Conservation (phyloP, 805 yeast species). For the Saturnispora galanensis region DNA sequence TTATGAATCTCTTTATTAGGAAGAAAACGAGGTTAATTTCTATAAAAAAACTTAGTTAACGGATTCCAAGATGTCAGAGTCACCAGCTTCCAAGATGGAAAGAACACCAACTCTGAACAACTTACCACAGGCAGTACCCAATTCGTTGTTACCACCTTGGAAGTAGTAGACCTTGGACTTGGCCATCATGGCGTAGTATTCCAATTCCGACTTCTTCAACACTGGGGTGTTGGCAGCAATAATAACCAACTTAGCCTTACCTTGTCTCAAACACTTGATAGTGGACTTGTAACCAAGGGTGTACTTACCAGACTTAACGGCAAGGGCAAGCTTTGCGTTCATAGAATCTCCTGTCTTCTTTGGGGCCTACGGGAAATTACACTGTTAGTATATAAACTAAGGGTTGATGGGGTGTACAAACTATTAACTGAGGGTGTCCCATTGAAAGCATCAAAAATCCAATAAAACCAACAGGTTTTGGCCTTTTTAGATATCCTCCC, state of each 20-base stretch:
- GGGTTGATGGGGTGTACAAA: background rate
- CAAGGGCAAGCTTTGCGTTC: slow-evolving; percentile 96
- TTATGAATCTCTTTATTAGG: background rate
- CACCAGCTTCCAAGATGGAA: slow-evolving; percentile 97
- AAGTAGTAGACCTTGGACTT: slow-evolving; percentile 96
- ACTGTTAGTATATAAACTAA: no score
- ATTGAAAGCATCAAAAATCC: no score
- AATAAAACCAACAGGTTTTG: no score
- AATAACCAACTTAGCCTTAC: slow-evolving; percentile 96
- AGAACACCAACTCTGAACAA: slow-evolving; percentile 99
- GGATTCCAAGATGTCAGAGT: slow-evolving; percentile 92
- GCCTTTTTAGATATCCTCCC: no score
- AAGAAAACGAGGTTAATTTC: background rate
- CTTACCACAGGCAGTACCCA: slow-evolving; percentile 99
- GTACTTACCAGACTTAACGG: slow-evolving; percentile 98
- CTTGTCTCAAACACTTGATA: slow-evolving; percentile 96
- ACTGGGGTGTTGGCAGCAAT: slow-evolving; percentile 99
- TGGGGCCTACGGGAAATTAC: slow-evolving; percentile 65
- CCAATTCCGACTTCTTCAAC: slow-evolving; percentile 98
- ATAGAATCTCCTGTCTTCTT: slow-evolving; percentile 87
- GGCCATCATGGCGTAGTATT: slow-evolving; percentile 99
- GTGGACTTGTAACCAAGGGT: slow-evolving; percentile 99
- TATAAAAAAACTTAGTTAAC: slow-evolving; percentile 20
- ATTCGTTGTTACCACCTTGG: slow-evolving; percentile 99
- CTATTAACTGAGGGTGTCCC: no score